phyloP scores from a whole-genome alignment of 2,329 filamentous ascomycete species.

The Fusarium floridanum region DNA sequence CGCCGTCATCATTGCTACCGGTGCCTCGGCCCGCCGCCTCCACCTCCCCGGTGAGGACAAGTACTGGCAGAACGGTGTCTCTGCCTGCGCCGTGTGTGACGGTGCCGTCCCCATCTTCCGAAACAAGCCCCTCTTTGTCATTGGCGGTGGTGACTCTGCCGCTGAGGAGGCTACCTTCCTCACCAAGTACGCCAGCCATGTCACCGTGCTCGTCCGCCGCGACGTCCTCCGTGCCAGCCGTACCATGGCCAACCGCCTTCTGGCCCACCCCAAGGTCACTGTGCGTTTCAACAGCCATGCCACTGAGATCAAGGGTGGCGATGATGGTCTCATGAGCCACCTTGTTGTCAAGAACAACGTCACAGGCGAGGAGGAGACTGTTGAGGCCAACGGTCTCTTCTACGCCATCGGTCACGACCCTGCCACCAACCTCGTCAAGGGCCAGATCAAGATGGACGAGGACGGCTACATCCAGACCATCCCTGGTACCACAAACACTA shows the following conservation, averaged over 20 bases:
- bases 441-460: constrained; percentile 86
- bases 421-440: constrained; percentile 90
- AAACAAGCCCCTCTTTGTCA: constrained; percentile 94
- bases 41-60: constrained; percentile 88
- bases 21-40: constrained; percentile 89
- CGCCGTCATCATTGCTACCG: constrained; percentile 92
- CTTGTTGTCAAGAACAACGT: constrained; percentile 84
- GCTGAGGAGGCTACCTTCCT: constrained; percentile 98
- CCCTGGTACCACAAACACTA: constrained; percentile 90
- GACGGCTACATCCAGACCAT: constrained; percentile 93
- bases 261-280: constrained; percentile 88
- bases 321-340: constrained; percentile 88
- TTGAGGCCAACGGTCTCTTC: constrained; percentile 93
- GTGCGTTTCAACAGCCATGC: constrained; percentile 88
- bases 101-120: constrained; percentile 97
- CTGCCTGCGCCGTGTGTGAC: constrained; percentile 96
- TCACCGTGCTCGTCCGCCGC: constrained; percentile 91
- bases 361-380: constrained; percentile 82
- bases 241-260: constrained; percentile 90
- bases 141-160: constrained; percentile 95
- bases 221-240: constrained; percentile 89
- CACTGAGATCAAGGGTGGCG: constrained; percentile 86
- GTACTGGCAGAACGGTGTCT: constrained; percentile 98
- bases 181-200: constrained; percentile 96
- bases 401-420: constrained; percentile 98